Base-by-base conservation (phyloP, 2,329 filamentous ascomycete species). In the Fusarium temperatum region DNA sequence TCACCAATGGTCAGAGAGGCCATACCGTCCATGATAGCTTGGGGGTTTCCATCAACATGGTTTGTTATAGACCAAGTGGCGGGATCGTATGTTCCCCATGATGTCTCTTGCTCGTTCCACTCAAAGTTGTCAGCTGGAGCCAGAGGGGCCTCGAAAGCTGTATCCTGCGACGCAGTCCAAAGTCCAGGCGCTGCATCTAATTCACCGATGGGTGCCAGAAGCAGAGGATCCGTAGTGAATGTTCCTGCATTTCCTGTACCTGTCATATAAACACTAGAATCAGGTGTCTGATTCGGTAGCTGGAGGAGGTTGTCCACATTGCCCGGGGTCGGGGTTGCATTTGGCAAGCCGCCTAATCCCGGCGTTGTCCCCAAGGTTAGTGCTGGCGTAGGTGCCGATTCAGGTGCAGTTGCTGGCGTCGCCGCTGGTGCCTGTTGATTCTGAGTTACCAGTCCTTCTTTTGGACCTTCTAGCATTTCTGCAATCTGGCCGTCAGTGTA, bases 401-500 rank as follows among this genome's bases (percentile, higher is more conserved):
- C 63, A 35, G 45, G 28, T 26, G 28, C 30, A 15, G 58, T 35
- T 11, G 54, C 54, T n/a, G 64, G n/a, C 26, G 48, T 55, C 9
- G 42, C 18, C 20, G 59, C 66, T 18, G 56, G 47, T 35, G 48
- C 47, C 26, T 53, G 66, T 54, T 63, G 53, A 15, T n/a, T 58
- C 11, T 70, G 51, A 5, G 30, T n/a, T 18, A 39, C 6, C 2
- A 70, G 54, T 14, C 41, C 56, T 57, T 72, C 69, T 20, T 69
- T 74, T n/a, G 66, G 48, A 0, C 70, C 70, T 18, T 71, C 64
- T 2, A 75, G 24, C 63, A 75, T 69, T 36, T 74, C 70, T 6
- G 63, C 70, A 13, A 75, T 73, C 47, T 75, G 73, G 20, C 57
- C 48, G n/a, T 70, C 55, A 15, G 62, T 73, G n/a, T 73, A 75